Evolutionary conservation across 2,329 filamentous ascomycete species (phyloP).

Genomic region (Fusarium duplospermum): DNA sequence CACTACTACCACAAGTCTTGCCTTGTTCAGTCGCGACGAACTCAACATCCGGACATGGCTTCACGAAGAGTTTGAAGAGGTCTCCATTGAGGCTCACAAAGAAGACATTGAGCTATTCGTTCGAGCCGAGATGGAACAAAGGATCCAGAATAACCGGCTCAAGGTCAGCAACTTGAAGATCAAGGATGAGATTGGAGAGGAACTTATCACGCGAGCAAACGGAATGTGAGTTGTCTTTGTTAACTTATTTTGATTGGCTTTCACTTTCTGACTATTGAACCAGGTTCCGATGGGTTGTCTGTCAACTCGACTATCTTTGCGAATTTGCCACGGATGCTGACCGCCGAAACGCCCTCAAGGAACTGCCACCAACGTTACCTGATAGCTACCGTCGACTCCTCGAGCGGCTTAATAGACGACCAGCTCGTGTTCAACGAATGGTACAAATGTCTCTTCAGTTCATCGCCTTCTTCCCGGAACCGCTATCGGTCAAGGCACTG

Average conservation of each 20-base stretch:
- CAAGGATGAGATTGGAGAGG: slow-evolving; percentile 16
- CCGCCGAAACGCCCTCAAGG: slow-evolving; percentile 11
- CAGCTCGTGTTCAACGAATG: neutral
- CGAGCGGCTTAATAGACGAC: neutral
- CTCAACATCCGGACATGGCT: neutral
- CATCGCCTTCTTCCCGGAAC: neutral
- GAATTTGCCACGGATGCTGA: slow-evolving; percentile 13
- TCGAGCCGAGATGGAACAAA: slow-evolving; percentile 12
- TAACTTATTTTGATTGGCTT: fast-evolving
- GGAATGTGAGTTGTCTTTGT: slow-evolving; percentile 19
- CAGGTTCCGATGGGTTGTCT: slow-evolving; percentile 36
- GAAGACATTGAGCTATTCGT: slow-evolving; percentile 25
- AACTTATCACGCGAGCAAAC: slow-evolving; percentile 3
- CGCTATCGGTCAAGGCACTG: neutral
- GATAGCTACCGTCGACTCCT: slow-evolving; percentile 27
- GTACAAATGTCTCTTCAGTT: slow-evolving; percentile 20
- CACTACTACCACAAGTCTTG: neutral
- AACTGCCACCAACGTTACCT: neutral
- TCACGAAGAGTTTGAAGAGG: neutral
- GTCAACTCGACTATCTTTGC: slow-evolving; percentile 34
- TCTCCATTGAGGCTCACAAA: slow-evolving; percentile 10
- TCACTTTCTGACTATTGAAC: neutral
- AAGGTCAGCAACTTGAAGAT: neutral
- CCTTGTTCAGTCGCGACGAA: slow-evolving; percentile 23
- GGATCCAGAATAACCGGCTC: neutral